Conservation (phyloP, 1,284 basidiomycete species). For the Chiua sp. region DNA sequence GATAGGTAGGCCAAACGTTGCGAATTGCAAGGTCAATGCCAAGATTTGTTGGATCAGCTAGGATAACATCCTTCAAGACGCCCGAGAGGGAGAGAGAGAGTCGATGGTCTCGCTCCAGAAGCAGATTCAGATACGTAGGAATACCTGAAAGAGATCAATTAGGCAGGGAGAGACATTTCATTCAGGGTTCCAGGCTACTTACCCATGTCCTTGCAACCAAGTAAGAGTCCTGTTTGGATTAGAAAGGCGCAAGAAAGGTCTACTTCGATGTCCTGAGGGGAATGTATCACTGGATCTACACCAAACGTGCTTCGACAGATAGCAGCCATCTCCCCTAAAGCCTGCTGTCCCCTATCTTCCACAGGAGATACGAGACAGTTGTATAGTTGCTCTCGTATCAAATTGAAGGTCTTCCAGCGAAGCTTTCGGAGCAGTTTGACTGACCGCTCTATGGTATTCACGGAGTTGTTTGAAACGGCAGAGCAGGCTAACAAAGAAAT, state of each 20-base stretch:
- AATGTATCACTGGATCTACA: conserved; percentile 30
- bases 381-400: conserved; percentile 39
- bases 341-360: conserved; percentile 28
- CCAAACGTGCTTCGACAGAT: conserved; percentile 47
- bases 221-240: conserved; percentile 8
- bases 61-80: conserved; percentile 13
- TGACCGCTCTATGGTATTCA: conserved; percentile 31
- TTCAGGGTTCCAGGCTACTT: too few relatives aligned
- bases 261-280: conserved; percentile 31
- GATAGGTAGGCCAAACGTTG: conserved; percentile 33
- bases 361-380: conserved; percentile 22
- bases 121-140: not conserved
- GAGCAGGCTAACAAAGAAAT: conserved; percentile 26
- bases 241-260: conserved; percentile 43
- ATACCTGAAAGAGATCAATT: too few relatives aligned
- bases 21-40: conserved; percentile 43
- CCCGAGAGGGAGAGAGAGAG: conserved; percentile 34
- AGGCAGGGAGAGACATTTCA: too few relatives aligned
- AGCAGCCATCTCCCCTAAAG: conserved; percentile 39
- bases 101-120: conserved; percentile 27
- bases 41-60: not conserved
- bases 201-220: too few relatives aligned
- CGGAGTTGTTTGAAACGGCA: conserved; percentile 35
- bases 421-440: conserved; percentile 33
- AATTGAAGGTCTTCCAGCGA: conserved; percentile 39